Conservation (phyloP, 2,329 filamentous ascomycete species). For the Amesomyces nigricolor region DNA sequence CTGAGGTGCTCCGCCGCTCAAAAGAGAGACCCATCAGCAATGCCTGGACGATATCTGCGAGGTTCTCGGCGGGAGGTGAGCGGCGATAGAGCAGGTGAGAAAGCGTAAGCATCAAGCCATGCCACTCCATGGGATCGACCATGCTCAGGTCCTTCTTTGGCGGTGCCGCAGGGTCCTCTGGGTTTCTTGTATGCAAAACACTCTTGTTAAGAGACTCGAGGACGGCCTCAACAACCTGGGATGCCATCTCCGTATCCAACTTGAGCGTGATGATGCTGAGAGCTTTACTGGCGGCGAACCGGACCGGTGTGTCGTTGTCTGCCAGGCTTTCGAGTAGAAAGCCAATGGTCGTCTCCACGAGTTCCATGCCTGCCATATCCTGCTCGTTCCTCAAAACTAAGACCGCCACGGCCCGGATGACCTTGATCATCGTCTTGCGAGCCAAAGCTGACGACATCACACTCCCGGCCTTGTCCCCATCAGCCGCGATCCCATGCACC, state of each 20-base stretch:
- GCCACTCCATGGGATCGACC: constrained; percentile 82
- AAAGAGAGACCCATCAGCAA: constrained; percentile 78
- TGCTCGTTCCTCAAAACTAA: constrained; percentile 54
- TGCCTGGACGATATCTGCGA: constrained; percentile 69
- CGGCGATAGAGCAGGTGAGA: constrained; percentile 81
- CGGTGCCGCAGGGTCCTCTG: constrained; percentile 30
- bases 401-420: constrained; percentile 67
- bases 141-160: constrained; percentile 58
- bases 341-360: constrained; percentile 76
- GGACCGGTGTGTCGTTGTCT: constrained; percentile 86
- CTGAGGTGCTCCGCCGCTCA: constrained; percentile 79
- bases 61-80: constrained; percentile 64
- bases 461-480: constrained; percentile 42
- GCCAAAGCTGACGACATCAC: constrained; percentile 71
- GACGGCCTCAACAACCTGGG: constrained; percentile 81
- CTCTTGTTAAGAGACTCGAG: constrained; percentile 62
- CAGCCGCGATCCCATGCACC: constrained; percentile 49
- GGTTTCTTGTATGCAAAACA: constrained; percentile 46
- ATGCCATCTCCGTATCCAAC: constrained; percentile 72
- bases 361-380: constrained; percentile 41
- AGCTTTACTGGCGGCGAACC: constrained; percentile 86
- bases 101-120: constrained; percentile 82
- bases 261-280: constrained; percentile 81
- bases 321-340: constrained; percentile 71
- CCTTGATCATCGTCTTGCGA: constrained; percentile 77